These are phyloP conservation scores for Chaetomium tenue DNA, from an alignment of 495 filamentous ascomycete genomes.

Conservation along the genomic window DNA sequence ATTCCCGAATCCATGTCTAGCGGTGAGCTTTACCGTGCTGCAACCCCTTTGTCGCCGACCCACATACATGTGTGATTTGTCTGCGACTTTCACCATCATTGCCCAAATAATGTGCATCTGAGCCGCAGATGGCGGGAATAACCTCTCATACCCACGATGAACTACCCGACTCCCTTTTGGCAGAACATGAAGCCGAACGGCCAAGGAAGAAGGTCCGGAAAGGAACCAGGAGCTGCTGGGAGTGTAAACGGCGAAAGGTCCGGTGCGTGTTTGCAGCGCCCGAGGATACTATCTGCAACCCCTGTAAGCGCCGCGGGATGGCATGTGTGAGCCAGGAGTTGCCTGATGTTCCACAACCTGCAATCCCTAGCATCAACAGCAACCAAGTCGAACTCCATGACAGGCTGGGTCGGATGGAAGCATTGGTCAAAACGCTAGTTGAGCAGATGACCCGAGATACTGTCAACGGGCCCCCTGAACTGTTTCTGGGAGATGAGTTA, in stretches of 20 bases:
- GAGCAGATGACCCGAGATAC: constrained; percentile 23
- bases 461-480: too few species aligned
- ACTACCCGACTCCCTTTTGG: not conserved
- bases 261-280: constrained; percentile 45
- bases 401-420: constrained; percentile 32
- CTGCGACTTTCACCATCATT: too few species aligned
- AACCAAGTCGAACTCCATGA: constrained; percentile 21
- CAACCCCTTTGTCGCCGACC: too few species aligned
- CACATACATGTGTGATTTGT: too few species aligned
- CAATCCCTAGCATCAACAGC: not conserved
- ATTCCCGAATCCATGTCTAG: too few species aligned
- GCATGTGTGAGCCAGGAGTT: constrained; percentile 48
- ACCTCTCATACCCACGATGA: not conserved
- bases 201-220: constrained; percentile 38
- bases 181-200: not conserved
- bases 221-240: constrained; percentile 53
- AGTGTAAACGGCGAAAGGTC: constrained; percentile 52
- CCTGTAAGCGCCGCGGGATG: constrained; percentile 42
- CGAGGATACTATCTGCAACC: constrained; percentile 40
- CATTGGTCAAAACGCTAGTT: constrained; percentile 34
- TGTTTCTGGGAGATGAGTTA: not conserved
- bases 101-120: not conserved
- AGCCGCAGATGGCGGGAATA: not conserved
- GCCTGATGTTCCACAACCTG: constrained; percentile 25
- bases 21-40: too few species aligned